Conservation (phyloP, 2,329 filamentous ascomycete species). For the Verruconis gallopava region DNA sequence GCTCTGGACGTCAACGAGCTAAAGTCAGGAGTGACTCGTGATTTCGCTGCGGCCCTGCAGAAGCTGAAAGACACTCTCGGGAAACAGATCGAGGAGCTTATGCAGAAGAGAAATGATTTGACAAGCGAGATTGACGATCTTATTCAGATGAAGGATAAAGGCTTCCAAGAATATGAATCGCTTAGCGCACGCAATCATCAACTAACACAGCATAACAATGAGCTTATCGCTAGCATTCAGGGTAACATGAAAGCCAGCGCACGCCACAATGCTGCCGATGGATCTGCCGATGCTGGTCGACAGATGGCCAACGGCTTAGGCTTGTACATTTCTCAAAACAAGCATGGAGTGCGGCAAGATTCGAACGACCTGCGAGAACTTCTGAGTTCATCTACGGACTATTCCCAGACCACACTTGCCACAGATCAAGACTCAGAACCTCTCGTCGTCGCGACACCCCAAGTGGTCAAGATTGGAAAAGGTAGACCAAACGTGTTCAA, state of each 20-base stretch:
- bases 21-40: conserved; percentile 47
- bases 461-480: conserved; percentile 71
- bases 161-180: conserved; percentile 89
- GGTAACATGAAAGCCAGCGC: conserved; percentile 9
- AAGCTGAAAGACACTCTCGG: conserved; percentile 69
- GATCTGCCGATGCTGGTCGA: conserved; percentile 31
- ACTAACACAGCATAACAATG: conserved; percentile 87
- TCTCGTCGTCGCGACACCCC: conserved; percentile 58
- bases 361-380: conserved; percentile 27
- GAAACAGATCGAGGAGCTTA: conserved; percentile 70
- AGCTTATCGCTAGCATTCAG: conserved; percentile 87
- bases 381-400: conserved; percentile 32
- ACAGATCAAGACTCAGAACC: conserved; percentile 52
- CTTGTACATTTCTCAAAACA: conserved; percentile 38
- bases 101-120: conserved; percentile 72
- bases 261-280: conserved; percentile 28
- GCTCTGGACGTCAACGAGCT: conserved; percentile 66
- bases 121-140: conserved; percentile 75
- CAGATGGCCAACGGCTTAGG: conserved; percentile 43
- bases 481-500: conserved; percentile 96
- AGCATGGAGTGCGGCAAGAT: conserved; percentile 25
- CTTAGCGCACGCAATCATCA: conserved; percentile 90
- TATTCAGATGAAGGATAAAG: conserved; percentile 78
- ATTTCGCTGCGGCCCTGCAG: conserved; percentile 49
- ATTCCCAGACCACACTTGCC: conserved; percentile 29